Evolutionary conservation across 768 basidiomycete genomes (phyloP), one percentile per base, ranked within the genome.

Genomic region (Nevesoporus exiguus): DNA sequence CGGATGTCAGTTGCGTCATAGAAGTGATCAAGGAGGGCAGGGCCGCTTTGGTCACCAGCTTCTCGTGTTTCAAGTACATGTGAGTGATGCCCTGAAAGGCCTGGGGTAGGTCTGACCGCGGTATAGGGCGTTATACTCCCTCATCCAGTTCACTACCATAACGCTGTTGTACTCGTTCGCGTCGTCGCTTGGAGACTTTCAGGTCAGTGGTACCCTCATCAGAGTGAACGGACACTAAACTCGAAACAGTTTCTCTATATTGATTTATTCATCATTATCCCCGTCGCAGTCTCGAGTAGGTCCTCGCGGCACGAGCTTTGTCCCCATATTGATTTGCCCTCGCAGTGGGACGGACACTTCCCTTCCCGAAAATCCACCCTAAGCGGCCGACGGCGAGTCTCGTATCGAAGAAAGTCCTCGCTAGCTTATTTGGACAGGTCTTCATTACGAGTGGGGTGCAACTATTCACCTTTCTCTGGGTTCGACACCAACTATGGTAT

Each of bases 51-150:
- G 96, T 97, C 49, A 98, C 97, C 1, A 96, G 93, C 69, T 99
- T 99, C 73, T 95, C 93, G 61, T 98, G 96, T 74, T 99, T 99
- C 84, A 99, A 99, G 73, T 99, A 98, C 66, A 99, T 99, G 96
- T 95, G 62, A 71, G 91, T 77, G 33, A 5, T 15, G 30, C 42
- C 14, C 37, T 33, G 37, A 29, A 43, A 21, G 39, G 47, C 21
- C n/a, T 11, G 29, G 30, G 22, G 42, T 25, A 22, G 7, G 27
- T 31, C 61, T 59, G 39, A 67, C 47, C 47, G 49, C 50, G 42
- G 34, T 59, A 17, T 62, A 98, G 95, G 96, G 97, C 97, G 0
- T 72, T 99, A 41, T 99, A 98, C 72, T 99, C 97, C 13, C 79
- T 99, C 61, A 99, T 99, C 49, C 97, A 99, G 69, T 99, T 99